phyloP scores from a whole-genome alignment of 148 eudicot genomes.

The Bassia scoparia region DNA sequence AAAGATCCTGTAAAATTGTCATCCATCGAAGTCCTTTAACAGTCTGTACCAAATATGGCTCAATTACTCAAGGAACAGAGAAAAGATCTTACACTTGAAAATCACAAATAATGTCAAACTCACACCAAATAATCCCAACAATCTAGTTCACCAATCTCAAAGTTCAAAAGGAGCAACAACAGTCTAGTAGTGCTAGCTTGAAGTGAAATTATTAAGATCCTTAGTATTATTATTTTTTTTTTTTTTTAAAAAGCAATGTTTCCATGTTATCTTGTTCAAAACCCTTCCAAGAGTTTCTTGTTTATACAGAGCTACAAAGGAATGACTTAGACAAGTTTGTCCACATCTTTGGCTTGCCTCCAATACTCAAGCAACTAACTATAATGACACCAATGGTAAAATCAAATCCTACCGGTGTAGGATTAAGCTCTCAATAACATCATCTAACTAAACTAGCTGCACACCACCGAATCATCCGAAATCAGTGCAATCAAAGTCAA shows the following conservation, averaged over 20 bases:
- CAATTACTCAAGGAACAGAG: constrained; percentile 21
- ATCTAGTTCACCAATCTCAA: too few relatives aligned
- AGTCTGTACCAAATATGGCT: constrained; percentile 21
- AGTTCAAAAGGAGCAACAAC: not conserved
- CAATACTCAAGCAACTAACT: not conserved
- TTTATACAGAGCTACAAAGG: not conserved
- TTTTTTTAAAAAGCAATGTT: not conserved
- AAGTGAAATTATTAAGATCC: not conserved
- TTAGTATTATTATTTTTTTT: too few relatives aligned
- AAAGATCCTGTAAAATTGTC: constrained; percentile 54
- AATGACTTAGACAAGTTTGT: too few relatives aligned
- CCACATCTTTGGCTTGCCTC: too few relatives aligned
- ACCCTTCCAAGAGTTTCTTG: not conserved
- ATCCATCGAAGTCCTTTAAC: constrained; percentile 48
- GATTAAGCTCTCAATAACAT: not conserved
- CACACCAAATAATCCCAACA: not conserved
- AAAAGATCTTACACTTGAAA: constrained; percentile 20
- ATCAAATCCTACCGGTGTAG: too few relatives aligned
- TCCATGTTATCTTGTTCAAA: constrained; percentile 1
- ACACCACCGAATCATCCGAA: too few relatives aligned
- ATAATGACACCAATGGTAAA: too few relatives aligned
- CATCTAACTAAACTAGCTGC: not conserved
- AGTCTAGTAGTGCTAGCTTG: not conserved
- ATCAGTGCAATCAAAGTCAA: not conserved
- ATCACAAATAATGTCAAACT: constrained; percentile 3